Evolutionary conservation across 78 protist species (phyloP).

Genomic region (slime mould (Dictyostelium discoideum)): DNA sequence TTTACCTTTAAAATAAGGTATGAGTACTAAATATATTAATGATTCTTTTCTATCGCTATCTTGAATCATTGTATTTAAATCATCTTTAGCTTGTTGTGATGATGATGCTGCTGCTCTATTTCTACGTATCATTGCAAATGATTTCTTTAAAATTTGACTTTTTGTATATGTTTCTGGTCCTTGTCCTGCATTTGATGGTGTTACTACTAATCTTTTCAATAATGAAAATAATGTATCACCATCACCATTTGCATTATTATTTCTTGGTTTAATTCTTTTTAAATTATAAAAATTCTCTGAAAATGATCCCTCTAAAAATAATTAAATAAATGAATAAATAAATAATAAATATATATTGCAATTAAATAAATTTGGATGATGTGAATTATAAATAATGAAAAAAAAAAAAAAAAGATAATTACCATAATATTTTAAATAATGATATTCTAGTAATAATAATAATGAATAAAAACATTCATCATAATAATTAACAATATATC

Average conservation of each 20-base stretch:
- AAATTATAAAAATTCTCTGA: conserved; percentile 83
- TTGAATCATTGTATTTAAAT: neutral
- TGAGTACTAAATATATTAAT: conserved; percentile 29
- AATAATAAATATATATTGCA: no score
- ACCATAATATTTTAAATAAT: conserved; percentile 81
- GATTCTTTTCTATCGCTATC: conserved; percentile 22
- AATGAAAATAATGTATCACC: conserved; percentile 11
- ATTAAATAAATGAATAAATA: no score
- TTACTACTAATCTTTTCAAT: neutral
- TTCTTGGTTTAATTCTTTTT: conserved; percentile 44
- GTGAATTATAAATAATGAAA: no score
- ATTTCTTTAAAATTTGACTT: conserved; percentile 12
- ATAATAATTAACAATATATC: conserved; percentile 63
- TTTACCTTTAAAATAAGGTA: conserved; percentile 76
- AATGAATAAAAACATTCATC: conserved; percentile 78
- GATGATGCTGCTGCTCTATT: conserved; percentile 21
- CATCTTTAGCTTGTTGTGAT: neutral
- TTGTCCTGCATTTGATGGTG: neutral
- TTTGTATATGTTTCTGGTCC: neutral
- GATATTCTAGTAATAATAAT: conserved; percentile 74
- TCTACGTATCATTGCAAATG: conserved; percentile 12
- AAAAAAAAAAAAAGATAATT: neutral
- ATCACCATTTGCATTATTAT: neutral
- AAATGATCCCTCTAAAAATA: conserved; percentile 70
- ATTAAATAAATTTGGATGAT: no score